Evolutionary conservation across 2,329 filamentous ascomycete species (phyloP).

Genomic region (Fonsecaea nubica): DNA sequence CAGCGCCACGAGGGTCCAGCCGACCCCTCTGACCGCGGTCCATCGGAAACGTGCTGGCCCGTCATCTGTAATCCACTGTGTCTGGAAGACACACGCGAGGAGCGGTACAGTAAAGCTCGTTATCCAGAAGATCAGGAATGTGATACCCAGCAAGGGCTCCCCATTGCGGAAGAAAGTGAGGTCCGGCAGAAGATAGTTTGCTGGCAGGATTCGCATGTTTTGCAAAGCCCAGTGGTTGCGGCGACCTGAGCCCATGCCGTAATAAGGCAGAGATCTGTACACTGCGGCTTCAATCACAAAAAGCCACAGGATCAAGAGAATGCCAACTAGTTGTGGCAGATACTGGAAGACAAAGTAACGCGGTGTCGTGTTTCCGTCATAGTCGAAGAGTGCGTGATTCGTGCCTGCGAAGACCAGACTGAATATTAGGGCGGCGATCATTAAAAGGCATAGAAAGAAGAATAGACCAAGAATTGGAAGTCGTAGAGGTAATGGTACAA

Average conservation of each 20-base stretch:
- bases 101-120: slow-evolving; percentile 81
- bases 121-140: slow-evolving; percentile 75
- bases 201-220: slow-evolving; percentile 64
- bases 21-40: slow-evolving; percentile 77
- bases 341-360: slow-evolving; percentile 88
- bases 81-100: slow-evolving; percentile 76
- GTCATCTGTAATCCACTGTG: slow-evolving; percentile 66
- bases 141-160: slow-evolving; percentile 70
- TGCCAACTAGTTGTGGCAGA: slow-evolving; percentile 77
- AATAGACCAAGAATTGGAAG: slow-evolving; percentile 67
- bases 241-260: slow-evolving; percentile 63
- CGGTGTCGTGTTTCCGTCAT: slow-evolving; percentile 71
- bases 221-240: slow-evolving; percentile 66
- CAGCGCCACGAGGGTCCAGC: slow-evolving; percentile 77
- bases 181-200: slow-evolving; percentile 71
- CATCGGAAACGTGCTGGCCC: slow-evolving; percentile 72
- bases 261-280: slow-evolving; percentile 79
- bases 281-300: slow-evolving; percentile 76
- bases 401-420: slow-evolving; percentile 71
- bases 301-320: slow-evolving; percentile 74
- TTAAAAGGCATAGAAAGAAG: slow-evolving; percentile 68
- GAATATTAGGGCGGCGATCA: slow-evolving; percentile 75
- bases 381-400: slow-evolving; percentile 71
- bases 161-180: slow-evolving; percentile 72
- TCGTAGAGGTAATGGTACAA: slow-evolving; percentile 74